These are phyloP conservation scores for Gnomoniopsis sp. DNA, from an alignment of 2,329 filamentous ascomycete species.

Conservation along the genomic window DNA sequence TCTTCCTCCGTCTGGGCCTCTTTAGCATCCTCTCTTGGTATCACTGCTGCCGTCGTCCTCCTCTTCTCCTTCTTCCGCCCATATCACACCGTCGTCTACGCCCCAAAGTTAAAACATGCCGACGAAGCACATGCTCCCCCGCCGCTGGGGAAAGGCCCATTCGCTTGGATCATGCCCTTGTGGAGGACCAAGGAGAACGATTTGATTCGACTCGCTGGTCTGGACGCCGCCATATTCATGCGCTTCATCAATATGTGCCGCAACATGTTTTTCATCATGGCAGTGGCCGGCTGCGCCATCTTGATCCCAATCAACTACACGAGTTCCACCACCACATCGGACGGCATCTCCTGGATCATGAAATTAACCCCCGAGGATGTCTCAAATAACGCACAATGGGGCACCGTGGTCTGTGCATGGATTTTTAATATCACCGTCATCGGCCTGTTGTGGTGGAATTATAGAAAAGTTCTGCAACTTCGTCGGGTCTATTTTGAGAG, in stretches of 20 bases:
- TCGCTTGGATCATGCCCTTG: constrained; percentile 81
- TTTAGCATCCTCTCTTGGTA: constrained; percentile 72
- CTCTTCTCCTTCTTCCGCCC: constrained; percentile 87
- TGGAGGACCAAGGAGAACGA: constrained; percentile 73
- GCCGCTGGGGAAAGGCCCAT: constrained; percentile 78
- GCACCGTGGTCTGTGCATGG: constrained; percentile 56
- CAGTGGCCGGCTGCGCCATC: constrained; percentile 69
- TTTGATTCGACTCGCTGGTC: constrained; percentile 75
- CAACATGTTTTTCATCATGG: constrained; percentile 77
- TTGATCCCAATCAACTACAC: constrained; percentile 77
- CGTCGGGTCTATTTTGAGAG: constrained; percentile 80
- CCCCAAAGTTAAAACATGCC: constrained; percentile 87
- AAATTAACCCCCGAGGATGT: constrained; percentile 59
- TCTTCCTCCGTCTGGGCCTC: constrained; percentile 71
- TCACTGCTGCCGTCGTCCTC: constrained; percentile 71
- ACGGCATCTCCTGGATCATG: constrained; percentile 46
- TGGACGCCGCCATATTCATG: constrained; percentile 90
- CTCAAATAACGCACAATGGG: constrained; percentile 53
- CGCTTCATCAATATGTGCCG: constrained; percentile 88
- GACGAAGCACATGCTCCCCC: constrained; percentile 89
- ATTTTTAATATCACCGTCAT: constrained; percentile 72
- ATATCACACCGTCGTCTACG: constrained; percentile 89
- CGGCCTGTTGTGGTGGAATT: constrained; percentile 88
- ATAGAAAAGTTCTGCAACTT: constrained; percentile 67
- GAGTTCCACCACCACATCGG: constrained; percentile 37